Evolutionary conservation across 441 rosid genomes (phyloP).

Genomic region (Mallotus repandus): DNA sequence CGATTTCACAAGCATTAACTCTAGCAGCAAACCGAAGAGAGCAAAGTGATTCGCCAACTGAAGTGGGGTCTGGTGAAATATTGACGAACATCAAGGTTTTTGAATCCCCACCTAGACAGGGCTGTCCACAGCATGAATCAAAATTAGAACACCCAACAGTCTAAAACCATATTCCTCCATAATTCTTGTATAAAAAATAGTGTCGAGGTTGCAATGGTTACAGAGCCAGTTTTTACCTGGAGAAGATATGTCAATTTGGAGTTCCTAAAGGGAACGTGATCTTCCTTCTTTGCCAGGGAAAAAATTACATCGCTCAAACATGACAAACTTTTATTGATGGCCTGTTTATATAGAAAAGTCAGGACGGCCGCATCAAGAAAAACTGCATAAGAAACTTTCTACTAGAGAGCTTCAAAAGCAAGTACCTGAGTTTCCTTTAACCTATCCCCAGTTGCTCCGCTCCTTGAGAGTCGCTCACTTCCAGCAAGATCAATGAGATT

Average conservation of each 20-base stretch:
- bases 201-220: background rate
- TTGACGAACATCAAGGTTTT: constrained; percentile 96
- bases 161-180: background rate
- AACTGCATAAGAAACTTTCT: background rate
- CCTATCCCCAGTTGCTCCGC: constrained; percentile 94
- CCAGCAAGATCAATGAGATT: constrained; percentile 96
- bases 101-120: constrained; percentile 98
- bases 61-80: constrained; percentile 84
- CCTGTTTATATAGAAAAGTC: constrained; percentile 41
- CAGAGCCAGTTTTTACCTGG: constrained; percentile 51
- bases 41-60: constrained; percentile 86
- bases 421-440: constrained; percentile 92
- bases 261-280: constrained; percentile 94
- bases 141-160: background rate
- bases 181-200: background rate
- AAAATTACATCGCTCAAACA: constrained; percentile 86
- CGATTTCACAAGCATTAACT: constrained; percentile 97
- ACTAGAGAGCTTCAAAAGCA: background rate
- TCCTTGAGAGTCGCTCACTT: constrained; percentile 84
- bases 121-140: constrained; percentile 48
- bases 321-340: constrained; percentile 92
- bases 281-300: constrained; percentile 91
- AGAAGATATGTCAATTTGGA: constrained; percentile 94
- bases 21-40: constrained; percentile 95
- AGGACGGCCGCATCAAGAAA: background rate